Conservation (phyloP, 331 rosid species). For the Dryas integrifolia region DNA sequence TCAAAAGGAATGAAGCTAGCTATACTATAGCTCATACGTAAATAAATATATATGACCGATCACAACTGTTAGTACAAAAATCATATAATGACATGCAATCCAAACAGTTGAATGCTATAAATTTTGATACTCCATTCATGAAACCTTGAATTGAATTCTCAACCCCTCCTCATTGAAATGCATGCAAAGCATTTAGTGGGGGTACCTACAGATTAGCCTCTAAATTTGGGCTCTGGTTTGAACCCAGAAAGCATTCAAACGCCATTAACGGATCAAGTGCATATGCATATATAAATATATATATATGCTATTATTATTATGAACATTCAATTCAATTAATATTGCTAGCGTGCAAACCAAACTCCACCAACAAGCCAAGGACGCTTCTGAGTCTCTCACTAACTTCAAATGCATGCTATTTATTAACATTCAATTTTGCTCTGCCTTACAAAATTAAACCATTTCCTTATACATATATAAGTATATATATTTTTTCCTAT, state of each 20-base stretch:
- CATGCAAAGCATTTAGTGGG: conserved; percentile 59
- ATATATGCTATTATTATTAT: conserved; percentile 31
- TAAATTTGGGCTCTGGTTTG: conserved; percentile 31
- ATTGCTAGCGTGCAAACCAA: conserved; percentile 8
- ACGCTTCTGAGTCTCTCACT: too few relatives aligned
- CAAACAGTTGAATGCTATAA: conserved; percentile 3
- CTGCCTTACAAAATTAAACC: background rate
- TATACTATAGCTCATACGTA: background rate
- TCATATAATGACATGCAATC: background rate
- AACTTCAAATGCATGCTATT: background rate
- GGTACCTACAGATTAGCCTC: conserved; percentile 47
- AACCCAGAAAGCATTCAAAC: conserved; percentile 40
- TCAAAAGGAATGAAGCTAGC: too few relatives aligned
- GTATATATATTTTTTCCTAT: background rate
- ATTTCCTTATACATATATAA: background rate
- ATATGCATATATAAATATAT: conserved; percentile 22
- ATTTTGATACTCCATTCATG: conserved; percentile 37
- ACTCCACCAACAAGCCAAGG: background rate
- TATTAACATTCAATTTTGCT: conserved; percentile 17
- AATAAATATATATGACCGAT: background rate
- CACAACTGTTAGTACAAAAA: background rate
- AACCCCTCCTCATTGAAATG: conserved; percentile 59
- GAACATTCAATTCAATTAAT: conserved; percentile 22
- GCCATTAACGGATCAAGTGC: conserved; percentile 53
- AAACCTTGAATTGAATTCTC: conserved; percentile 57